A percentile compares a stretch with the other conserved stretches of the same genome.
Evolutionary conservation across 257 asterid species (phyloP).

Genomic region (Mitragyna speciosa): DNA sequence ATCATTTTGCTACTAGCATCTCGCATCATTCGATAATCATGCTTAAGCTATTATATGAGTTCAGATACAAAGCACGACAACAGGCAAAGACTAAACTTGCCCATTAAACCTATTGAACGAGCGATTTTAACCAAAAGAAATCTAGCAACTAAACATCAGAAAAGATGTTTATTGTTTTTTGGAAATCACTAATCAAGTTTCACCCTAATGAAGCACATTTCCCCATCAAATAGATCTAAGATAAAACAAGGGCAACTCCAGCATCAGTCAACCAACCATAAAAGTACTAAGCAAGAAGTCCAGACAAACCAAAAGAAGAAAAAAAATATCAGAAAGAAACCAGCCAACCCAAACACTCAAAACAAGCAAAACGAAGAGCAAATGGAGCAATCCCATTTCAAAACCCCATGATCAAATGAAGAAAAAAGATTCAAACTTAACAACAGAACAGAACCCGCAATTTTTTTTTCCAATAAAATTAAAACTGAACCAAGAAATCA

Average conservation of each 20-base stretch:
- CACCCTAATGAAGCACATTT: neutral
- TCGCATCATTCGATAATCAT: neutral
- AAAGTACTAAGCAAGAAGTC: neutral
- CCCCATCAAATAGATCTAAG: conserved; percentile 20
- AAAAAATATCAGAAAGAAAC: neutral
- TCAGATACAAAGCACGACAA: neutral
- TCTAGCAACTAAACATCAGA: neutral
- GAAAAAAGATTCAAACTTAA: conserved; percentile 21
- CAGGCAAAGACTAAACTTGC: neutral
- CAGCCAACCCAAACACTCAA: neutral
- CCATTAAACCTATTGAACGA: neutral
- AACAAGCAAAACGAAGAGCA: conserved; percentile 6
- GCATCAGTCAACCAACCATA: neutral
- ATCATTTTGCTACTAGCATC: neutral
- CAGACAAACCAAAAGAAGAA: neutral
- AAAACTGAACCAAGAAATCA: conserved; percentile 9
- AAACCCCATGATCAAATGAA: conserved; percentile 3
- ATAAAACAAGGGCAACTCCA: neutral
- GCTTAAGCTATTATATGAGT: neutral
- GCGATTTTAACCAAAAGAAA: neutral
- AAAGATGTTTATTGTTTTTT: no score
- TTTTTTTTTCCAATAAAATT: neutral
- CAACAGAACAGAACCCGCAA: conserved; percentile 15
- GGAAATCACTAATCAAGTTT: neutral
- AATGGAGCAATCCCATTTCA: neutral